Evolutionary conservation across 2,329 filamentous ascomycete genomes (phyloP), one percentile per base, ranked within the genome.

Genomic region (Ophiostoma triangulosporum): DNA sequence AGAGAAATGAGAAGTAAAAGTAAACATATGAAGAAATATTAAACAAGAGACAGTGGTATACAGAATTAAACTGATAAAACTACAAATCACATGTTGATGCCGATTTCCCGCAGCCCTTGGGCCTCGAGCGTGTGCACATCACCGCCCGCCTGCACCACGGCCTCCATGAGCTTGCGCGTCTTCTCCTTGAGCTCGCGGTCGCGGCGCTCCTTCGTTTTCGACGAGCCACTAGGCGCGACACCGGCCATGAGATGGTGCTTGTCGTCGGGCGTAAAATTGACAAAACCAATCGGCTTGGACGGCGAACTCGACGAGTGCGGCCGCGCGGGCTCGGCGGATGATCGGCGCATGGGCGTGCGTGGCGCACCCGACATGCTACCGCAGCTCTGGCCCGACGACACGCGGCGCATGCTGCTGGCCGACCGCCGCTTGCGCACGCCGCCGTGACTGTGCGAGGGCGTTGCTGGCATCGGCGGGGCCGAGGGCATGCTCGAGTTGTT

Each of bases 191-290:
- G 88, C 70, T 96, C 91, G 66, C 88, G 86, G 67, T 97, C 91
- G 50, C 93, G 73, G 53, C 89, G 73, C n/a, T 88, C 88, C 66
- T 96, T 96, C 8, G 93, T 97, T 77, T 97, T 97, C 60, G 81
- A 86, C 60, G 83, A 89, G 9, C 93, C 93, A 59, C 84, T 90
- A 1, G 91, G 91, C 46, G 93, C 93, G 12, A 98, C 93, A 5
- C 90, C 91, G 7, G 80, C 88, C 67, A 98, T 79, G 43, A 98
- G 83, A 64, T 85, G 80, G 14, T 77, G 72, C 62, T 82, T 83
- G 66, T 98, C 90, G 50, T 76, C 73, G 0, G 88, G 83, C 1
- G 90, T 96, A 68, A 86, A 95, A 67, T 97, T 97, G 58, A 95
- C 87, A 64, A 97, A 97, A 11, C 78, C 77, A 8, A 78, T 70